Evolutionary conservation across 192 early-diverging fungal genomes (phyloP), one percentile per base, ranked within the genome.

Genomic region (Entomortierella beljakovae): DNA sequence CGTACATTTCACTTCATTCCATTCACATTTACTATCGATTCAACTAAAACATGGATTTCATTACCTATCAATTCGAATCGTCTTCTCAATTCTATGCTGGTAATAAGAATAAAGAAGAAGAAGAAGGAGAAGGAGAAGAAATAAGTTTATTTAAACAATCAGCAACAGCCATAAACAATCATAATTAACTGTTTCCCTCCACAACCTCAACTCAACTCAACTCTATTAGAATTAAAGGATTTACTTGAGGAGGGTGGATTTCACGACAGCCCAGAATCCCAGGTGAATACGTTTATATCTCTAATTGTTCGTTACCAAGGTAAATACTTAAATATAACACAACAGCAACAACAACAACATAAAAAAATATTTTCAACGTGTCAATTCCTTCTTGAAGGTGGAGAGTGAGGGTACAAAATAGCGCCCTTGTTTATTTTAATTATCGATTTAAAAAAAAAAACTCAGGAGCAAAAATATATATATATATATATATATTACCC

Each of bases 61-160:
- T 79, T 51, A 79, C 75, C 22, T 79, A 79, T 29, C 61, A 70
- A 31, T 79, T 79, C 32, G 75, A 79, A 20, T 79, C 75, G 0
- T 34, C 75, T 3, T 23, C 68, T 8, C 75, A 79, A 50, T 79
- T 79, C 62, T 79, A 65, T 23, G 61, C 42, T 34, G 75, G 75
- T 79, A 70, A n/a, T 49, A n/a, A 28, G n/a, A n/a, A n/a, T n/a
- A n/a, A n/a, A n/a, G n/a, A n/a, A n/a, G n/a, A n/a, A n/a, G n/a
- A n/a, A n/a, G n/a, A n/a, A n/a, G n/a, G n/a, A n/a, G n/a, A n/a
- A n/a, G n/a, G n/a, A n/a, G n/a, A n/a, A n/a, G n/a, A n/a, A n/a
- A n/a, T n/a, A n/a, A 28, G 25, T 52, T 42, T 42, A 7, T 38
- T 55, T 1, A 13, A 6, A 6, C 15, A 37, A 18, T 23, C n/a